These are phyloP conservation scores for Amaranthus cruentus DNA, from an alignment of 148 eudicot species.

Conservation along the genomic window DNA sequence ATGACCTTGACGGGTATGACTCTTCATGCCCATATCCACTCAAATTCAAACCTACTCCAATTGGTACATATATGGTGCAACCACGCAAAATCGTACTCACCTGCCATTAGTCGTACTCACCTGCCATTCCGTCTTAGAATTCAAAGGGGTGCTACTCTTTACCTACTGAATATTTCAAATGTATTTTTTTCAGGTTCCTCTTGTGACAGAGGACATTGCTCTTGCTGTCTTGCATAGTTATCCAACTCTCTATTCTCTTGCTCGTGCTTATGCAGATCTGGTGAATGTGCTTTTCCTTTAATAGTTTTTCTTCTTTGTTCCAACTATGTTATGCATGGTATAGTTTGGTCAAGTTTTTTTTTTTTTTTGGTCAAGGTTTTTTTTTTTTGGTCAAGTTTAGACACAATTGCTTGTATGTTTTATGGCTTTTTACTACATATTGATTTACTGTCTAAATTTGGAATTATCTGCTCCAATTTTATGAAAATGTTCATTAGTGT, in stretches of 20 bases:
- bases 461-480: not conserved
- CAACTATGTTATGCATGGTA: not conserved
- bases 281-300: slow-evolving; percentile 42
- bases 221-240: slow-evolving; percentile 75
- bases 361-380: too few species aligned
- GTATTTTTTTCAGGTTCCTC: slow-evolving; percentile 64
- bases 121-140: not conserved
- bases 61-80: too few species aligned
- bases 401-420: not conserved
- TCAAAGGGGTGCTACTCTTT: too few species aligned
- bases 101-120: too few species aligned
- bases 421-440: not conserved
- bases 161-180: too few species aligned
- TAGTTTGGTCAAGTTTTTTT: not conserved
- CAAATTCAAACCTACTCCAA: too few species aligned
- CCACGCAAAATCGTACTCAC: too few species aligned
- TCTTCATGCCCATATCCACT: too few species aligned
- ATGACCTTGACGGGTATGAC: too few species aligned
- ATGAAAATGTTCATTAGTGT: too few species aligned
- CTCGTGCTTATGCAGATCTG: slow-evolving; percentile 70
- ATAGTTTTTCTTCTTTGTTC: not conserved
- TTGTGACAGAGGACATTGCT: slow-evolving; percentile 86
- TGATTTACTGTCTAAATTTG: not conserved
- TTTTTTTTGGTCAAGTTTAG: not conserved
- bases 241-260: slow-evolving; percentile 77